Base-by-base conservation (phyloP, 495 filamentous ascomycete species). In the Cercophora sp. region DNA sequence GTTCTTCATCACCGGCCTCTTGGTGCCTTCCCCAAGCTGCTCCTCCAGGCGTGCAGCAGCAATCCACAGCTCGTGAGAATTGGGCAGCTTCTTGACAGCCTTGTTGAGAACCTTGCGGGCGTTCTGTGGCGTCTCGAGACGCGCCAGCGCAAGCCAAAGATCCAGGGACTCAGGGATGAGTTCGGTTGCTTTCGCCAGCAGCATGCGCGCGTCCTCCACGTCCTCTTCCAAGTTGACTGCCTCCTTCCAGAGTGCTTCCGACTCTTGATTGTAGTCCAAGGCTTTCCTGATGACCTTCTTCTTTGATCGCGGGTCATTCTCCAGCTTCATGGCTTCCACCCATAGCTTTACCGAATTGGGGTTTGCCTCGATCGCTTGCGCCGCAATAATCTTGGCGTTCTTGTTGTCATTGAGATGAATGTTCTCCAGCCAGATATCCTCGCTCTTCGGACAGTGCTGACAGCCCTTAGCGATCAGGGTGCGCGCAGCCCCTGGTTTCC, bases 191-290 rank as follows among this genome's bases (percentile, higher is more conserved):
- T 95, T 94, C 8, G 89, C 89, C 16, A 97, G 79, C 32, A 99
- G 78, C 25, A 97, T 72, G 52, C 84, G 79, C 6, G 92, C 93
- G 71, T 96, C 89, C 5, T 83, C 85, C 1, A 86, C 82, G 58
- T 93, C 85, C 51, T 96, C 91, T 61, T 96, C 92, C 34, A 96
- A 72, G 56, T 97, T 97, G 36, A 97, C 91, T n/a, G 91, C 85
- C 62, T 93, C 88, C 66, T 96, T 97, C 93, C 93, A 99, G 26
- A 99, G 79, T 24, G 85, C 84, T 22, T 96, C 91, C 0, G 92
- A 96, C 58, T 94, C 86, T 2, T 87, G 91, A 42, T 94, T 87
- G 58, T 91, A 83, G 62, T 96, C 84, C 36, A 97, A 76, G 19
- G 94, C 93, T 61, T 89, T 86, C 51, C 90, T 78, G 24, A 96